phyloP scores from a whole-genome alignment of 2,329 filamentous ascomycete genomes.

The Ophiosphaerella narmari region DNA sequence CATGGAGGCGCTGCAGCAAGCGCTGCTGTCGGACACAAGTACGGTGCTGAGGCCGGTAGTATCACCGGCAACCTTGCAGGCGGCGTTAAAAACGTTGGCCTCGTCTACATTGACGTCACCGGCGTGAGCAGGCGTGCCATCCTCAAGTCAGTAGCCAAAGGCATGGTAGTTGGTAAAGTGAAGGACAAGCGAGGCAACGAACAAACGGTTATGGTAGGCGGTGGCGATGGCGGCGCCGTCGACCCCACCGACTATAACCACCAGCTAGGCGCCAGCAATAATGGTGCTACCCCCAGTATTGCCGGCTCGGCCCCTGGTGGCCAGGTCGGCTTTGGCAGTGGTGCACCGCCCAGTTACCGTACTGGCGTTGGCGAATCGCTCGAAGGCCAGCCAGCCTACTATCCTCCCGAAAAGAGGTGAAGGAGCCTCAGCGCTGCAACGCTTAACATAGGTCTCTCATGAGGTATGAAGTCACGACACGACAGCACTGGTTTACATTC shows the following conservation, averaged over 20 bases:
- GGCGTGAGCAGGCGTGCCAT: conserved; percentile 89
- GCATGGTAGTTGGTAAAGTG: conserved; percentile 88
- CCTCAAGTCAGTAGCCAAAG: conserved; percentile 90
- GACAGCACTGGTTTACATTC: not conserved
- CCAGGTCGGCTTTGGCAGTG: conserved; percentile 44
- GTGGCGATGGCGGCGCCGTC: conserved; percentile 60
- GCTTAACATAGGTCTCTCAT: conserved; percentile 1
- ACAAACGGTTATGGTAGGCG: conserved; percentile 68
- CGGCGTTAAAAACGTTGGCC: conserved; percentile 91
- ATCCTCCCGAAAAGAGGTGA: conserved; percentile 41
- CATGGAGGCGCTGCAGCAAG: conserved; percentile 78
- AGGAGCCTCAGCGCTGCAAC: not conserved
- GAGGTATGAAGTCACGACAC: conserved; percentile 30
- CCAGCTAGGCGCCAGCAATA: conserved; percentile 33
- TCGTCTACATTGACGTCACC: conserved; percentile 96
- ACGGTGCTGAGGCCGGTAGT: conserved; percentile 81
- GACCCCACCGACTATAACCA: conserved; percentile 46
- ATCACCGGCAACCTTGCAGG: conserved; percentile 77
- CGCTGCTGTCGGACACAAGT: conserved; percentile 85
- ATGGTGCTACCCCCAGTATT: conserved; percentile 31
- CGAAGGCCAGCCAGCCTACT: conserved; percentile 41
- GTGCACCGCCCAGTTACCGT: conserved; percentile 40
- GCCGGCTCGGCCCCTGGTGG: conserved; percentile 29
- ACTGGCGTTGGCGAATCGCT: conserved; percentile 45
- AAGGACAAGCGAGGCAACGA: conserved; percentile 75